A percentile compares a stretch with the other conserved stretches of the same genome.
Conservation (phyloP, 2,329 filamentous ascomycete species). For the Claviceps purpurea region DNA sequence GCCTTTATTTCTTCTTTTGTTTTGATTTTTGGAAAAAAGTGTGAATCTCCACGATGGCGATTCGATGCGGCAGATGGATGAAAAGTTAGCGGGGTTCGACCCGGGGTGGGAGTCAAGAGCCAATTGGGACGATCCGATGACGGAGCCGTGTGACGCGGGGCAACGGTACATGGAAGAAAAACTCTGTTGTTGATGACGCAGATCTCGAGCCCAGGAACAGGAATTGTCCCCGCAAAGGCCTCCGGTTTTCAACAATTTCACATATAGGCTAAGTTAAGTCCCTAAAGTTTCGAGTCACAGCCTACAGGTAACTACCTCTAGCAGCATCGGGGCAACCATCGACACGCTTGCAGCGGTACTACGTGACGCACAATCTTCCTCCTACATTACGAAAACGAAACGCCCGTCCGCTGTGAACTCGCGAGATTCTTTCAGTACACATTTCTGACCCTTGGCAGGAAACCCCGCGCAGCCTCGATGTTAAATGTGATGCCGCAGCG, state of each 20-base stretch:
- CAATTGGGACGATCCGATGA: slow-evolving; percentile 2
- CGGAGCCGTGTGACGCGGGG: not conserved
- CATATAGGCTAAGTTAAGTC: no score
- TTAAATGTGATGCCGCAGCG: no score
- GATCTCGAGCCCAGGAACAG: not conserved
- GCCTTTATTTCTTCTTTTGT: not conserved
- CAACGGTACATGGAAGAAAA: not conserved
- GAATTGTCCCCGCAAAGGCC: not conserved
- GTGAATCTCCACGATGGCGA: not conserved
- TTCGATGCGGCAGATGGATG: not conserved
- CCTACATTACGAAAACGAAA: no score
- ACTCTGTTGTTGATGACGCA: slow-evolving; percentile 1
- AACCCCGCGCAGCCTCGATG: no score
- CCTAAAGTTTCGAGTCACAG: no score
- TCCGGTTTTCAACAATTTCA: not conserved
- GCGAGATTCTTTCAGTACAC: no score
- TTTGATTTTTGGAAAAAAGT: not conserved
- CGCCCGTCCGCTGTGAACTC: no score
- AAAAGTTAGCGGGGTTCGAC: slow-evolving; percentile 1
- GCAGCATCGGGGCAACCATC: no score
- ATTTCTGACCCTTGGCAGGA: no score
- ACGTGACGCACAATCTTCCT: no score
- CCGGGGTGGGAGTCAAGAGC: not conserved
- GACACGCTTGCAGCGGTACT: no score
- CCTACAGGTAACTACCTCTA: no score